Evolutionary conservation across 495 filamentous ascomycete genomes (phyloP).

Genomic region (Talaromyces nanjingensis): DNA sequence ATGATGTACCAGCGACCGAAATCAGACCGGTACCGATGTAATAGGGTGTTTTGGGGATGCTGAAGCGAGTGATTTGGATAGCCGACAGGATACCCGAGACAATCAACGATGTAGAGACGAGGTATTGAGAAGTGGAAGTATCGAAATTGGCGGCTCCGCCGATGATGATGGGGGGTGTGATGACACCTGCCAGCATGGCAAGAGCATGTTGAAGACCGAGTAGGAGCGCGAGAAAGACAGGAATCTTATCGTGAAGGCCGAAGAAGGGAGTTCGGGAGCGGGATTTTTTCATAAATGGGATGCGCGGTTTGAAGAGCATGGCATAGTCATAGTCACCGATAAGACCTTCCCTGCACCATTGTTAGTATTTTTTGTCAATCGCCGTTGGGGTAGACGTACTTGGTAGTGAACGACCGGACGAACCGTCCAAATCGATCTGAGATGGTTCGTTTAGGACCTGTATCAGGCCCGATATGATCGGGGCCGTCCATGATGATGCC

Average conservation of each 20-base stretch:
- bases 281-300: constrained; percentile 72
- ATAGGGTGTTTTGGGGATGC: constrained; percentile 72
- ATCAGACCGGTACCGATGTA: constrained; percentile 84
- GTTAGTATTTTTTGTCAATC: background rate
- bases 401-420: constrained; percentile 41
- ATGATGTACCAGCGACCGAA: constrained; percentile 84
- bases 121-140: constrained; percentile 53
- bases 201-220: constrained; percentile 66
- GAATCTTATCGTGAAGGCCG: constrained; percentile 77
- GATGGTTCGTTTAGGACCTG: constrained; percentile 31
- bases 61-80: constrained; percentile 81
- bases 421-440: constrained; percentile 28
- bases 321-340: constrained; percentile 84
- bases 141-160: constrained; percentile 52
- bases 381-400: constrained; percentile 24
- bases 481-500: constrained; percentile 39
- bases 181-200: constrained; percentile 61
- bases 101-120: constrained; percentile 86
- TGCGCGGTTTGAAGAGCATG: constrained; percentile 66
- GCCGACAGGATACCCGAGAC: constrained; percentile 73
- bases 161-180: constrained; percentile 71
- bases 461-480: constrained; percentile 45
- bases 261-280: constrained; percentile 71
- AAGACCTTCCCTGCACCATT: constrained; percentile 52
- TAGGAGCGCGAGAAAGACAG: constrained; percentile 67